These are phyloP conservation scores for Trichoderma cornu-damae DNA, from an alignment of 2,329 filamentous ascomycete genomes.

Conservation along the genomic window DNA sequence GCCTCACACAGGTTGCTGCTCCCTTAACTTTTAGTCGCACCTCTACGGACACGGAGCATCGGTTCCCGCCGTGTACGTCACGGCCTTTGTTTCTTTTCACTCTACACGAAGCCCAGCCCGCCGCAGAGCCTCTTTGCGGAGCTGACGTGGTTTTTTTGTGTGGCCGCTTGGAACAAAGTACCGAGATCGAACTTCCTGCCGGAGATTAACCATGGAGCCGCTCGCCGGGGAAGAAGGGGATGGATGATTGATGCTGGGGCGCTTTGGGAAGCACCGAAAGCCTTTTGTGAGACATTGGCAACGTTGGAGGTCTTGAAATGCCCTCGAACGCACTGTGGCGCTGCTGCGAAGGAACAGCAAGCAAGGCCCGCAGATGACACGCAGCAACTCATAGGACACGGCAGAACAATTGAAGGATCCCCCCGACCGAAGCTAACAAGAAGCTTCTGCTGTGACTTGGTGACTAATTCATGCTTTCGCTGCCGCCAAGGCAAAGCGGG, in stretches of 20 bases:
- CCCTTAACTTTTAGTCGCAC: too few species aligned
- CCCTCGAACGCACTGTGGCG: constrained; percentile 1
- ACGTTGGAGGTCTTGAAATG: too few species aligned
- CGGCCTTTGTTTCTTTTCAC: constrained; percentile 5
- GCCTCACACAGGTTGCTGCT: too few species aligned
- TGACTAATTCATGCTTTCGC: neutral
- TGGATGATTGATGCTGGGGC: neutral
- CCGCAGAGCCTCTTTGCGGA: neutral
- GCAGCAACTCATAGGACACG: too few species aligned
- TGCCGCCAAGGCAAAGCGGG: constrained; percentile 6
- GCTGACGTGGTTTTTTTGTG: neutral
- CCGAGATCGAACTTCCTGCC: neutral
- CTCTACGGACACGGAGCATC: too few species aligned
- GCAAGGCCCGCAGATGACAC: too few species aligned
- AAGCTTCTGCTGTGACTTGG: constrained; percentile 6
- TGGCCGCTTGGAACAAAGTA: too few species aligned
- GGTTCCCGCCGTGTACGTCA: too few species aligned
- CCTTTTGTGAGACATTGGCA: constrained; percentile 1
- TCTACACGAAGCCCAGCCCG: constrained; percentile 1
- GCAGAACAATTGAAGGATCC: neutral
- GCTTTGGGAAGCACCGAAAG: neutral
- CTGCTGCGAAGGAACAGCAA: neutral
- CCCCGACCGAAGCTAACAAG: neutral
- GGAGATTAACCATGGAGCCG: too few species aligned
- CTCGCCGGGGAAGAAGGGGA: neutral